These are phyloP conservation scores for Leishmania tropica DNA, from an alignment of 208 protist genomes.

Conservation along the genomic window DNA sequence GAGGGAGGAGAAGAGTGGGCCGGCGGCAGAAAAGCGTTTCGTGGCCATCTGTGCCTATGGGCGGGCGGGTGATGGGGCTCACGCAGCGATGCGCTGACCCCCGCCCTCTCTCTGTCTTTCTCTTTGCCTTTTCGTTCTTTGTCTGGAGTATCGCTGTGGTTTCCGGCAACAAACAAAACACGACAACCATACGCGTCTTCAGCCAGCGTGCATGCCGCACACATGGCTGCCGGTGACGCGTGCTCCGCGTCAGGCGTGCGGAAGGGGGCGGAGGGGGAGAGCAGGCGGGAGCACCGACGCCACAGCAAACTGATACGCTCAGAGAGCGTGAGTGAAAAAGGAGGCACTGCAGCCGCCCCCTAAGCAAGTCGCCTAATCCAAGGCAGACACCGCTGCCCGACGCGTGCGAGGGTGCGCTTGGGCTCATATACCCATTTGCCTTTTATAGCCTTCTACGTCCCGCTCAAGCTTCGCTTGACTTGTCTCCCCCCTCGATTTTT, in stretches of 20 bases:
- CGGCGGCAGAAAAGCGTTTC: background rate
- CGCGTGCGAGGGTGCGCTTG: background rate
- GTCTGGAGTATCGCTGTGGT: background rate
- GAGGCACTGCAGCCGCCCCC: background rate
- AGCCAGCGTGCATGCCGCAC: background rate
- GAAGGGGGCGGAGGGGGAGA: background rate
- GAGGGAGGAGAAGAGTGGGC: background rate
- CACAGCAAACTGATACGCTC: background rate
- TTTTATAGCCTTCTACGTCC: background rate
- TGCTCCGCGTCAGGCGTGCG: background rate
- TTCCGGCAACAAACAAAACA: background rate
- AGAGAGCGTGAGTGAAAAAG: background rate
- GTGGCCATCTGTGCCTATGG: background rate
- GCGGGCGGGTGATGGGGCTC: background rate
- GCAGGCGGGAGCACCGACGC: background rate
- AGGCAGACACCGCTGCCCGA: background rate
- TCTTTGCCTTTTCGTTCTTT: background rate
- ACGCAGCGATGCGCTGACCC: background rate
- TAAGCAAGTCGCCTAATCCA: background rate
- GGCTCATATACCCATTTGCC: background rate
- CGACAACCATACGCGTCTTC: background rate
- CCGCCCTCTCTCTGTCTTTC: background rate
- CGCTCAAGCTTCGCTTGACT: background rate
- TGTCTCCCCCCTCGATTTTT: background rate
- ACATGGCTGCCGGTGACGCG: background rate